Percentiles rank a stretch among this genome's conserved stretches.
Conservation (phyloP, 2,329 filamentous ascomycete genomes). For the Fusarium chuoi region DNA sequence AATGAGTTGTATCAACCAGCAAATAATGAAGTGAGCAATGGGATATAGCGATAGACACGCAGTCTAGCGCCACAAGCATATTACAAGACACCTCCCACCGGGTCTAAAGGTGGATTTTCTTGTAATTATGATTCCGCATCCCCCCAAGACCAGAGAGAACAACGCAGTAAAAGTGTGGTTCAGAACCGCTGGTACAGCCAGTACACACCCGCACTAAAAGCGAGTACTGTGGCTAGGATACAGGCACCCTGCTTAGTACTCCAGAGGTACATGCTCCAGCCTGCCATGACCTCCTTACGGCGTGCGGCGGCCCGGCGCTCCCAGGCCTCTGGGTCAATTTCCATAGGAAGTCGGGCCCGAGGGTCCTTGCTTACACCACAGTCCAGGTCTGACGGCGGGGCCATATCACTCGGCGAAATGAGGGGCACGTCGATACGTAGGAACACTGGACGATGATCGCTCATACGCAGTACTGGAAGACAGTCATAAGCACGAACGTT, state of each 20-base stretch:
- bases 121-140: neutral
- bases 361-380: constrained; percentile 51
- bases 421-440: constrained; percentile 76
- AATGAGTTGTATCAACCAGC: neutral
- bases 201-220: constrained; percentile 57
- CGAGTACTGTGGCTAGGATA: constrained; percentile 56
- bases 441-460: constrained; percentile 88
- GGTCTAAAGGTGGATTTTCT: neutral
- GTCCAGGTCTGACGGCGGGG: constrained; percentile 44
- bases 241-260: constrained; percentile 63
- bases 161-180: neutral
- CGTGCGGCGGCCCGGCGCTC: constrained; percentile 59
- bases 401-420: constrained; percentile 54
- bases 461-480: constrained; percentile 81
- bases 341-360: constrained; percentile 58
- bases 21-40: neutral
- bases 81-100: neutral
- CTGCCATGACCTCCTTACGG: constrained; percentile 59
- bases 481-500: constrained; percentile 75
- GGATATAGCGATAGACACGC: neutral
- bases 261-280: constrained; percentile 66
- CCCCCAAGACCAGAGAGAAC: neutral
- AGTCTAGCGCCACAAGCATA: neutral
- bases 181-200: constrained; percentile 48
- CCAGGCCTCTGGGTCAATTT: constrained; percentile 66